Evolutionary conservation across 176 grass and related monocot genomes (phyloP), one percentile per base, ranked within the genome.

Genomic region (Hordeum vulgare): DNA sequence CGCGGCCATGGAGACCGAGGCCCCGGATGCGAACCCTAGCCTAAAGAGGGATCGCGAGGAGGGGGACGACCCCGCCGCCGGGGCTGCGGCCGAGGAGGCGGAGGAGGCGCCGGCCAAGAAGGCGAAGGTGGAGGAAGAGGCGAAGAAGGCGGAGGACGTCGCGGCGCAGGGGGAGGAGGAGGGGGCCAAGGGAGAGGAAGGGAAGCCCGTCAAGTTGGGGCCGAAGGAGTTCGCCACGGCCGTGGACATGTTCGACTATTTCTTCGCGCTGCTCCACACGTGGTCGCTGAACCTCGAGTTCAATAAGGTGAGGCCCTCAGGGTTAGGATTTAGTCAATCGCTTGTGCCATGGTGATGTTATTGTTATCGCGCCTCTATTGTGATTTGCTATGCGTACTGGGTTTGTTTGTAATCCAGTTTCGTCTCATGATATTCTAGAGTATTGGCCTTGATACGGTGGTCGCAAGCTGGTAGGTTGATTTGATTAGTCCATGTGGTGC

Each of bases 211-310:
- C 51, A 94, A 85, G 26, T 11, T 99, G 59, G 97, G 97, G 10
- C 93, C 97, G 3, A 99, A 96, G 82, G 89, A 89, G 83, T 99
- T 99, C 71, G 65, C 59, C 76, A 73, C 89, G 39, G 71, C 87
- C 20, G 73, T 86, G n/a, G 91, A 96, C 76, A 94, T 96, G 91
- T 99, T 99, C 33, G 75, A 96, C 71, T 99, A 96, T 59, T 99
- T 94, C 81, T 78, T 89, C 41, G 84, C 81, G 1, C 78, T 99
- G 21, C 87, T 99, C 9, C 93, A 80, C 71, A 35, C 79, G n/a
- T 99, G 97, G 97, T n/a, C 86, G 60, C 73, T 85, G 21, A 81
- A 92, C 40, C 17, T 96, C 20, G 88, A 96, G 36, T 77, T 94
- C 74, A 99, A 99, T 39, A 80, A 99, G 86, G 97, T 99, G 83